These are phyloP conservation scores for Kluyveromyces sp. DNA, from an alignment of 1,139 yeast species.

Conservation along the genomic window DNA sequence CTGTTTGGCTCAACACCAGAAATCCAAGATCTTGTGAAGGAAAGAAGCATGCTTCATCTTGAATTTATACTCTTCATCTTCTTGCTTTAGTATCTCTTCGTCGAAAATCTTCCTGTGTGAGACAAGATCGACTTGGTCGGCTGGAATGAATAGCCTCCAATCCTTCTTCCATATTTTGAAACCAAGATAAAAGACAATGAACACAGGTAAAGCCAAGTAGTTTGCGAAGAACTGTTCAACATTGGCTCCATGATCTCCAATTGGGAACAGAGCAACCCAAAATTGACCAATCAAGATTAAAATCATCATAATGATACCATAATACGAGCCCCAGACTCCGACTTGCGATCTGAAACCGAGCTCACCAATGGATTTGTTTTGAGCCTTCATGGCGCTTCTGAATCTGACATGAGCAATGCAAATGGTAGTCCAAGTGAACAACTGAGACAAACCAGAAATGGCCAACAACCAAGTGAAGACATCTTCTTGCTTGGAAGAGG, in stretches of 20 bases:
- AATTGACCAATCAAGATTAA: constrained; percentile 48
- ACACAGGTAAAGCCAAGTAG: constrained; percentile 55
- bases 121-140: constrained; percentile 52
- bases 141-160: constrained; percentile 43
- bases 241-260: constrained; percentile 37
- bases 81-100: constrained; percentile 59
- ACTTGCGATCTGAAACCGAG: constrained; percentile 45
- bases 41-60: constrained; percentile 19
- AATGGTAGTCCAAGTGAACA: constrained; percentile 56
- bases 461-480: constrained; percentile 58
- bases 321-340: constrained; percentile 44
- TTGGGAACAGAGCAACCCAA: constrained; percentile 63
- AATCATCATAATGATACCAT: constrained; percentile 39
- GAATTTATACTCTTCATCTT: constrained; percentile 40
- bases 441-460: constrained; percentile 51
- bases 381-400: constrained; percentile 49
- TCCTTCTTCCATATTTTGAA: constrained; percentile 50
- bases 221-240: constrained; percentile 50
- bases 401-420: constrained; percentile 51
- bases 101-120: constrained; percentile 66
- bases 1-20: constrained; percentile 22
- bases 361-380: constrained; percentile 45
- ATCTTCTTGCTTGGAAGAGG: constrained; percentile 43
- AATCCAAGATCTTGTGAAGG: constrained; percentile 15
- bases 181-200: constrained; percentile 43